These are phyloP conservation scores for Pseudopediastrum boryanum DNA, from an alignment of 139 green algal genomes.

Conservation along the genomic window DNA sequence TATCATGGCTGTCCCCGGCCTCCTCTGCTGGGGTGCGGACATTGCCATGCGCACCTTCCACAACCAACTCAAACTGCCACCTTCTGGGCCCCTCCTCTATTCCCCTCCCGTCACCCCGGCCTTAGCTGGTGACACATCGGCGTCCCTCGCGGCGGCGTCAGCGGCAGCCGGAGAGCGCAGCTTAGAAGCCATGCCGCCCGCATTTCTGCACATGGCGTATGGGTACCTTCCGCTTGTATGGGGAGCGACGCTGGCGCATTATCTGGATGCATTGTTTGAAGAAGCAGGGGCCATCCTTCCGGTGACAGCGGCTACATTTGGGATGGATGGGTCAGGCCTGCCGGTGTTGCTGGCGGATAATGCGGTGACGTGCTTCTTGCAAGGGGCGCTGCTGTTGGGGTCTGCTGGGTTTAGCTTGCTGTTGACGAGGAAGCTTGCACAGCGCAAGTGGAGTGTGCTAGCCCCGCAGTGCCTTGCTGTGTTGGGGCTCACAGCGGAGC, in stretches of 20 bases:
- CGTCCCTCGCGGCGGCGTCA: not conserved
- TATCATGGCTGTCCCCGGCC: constrained; percentile 53
- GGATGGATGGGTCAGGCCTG: not conserved
- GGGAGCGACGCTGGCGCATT: constrained; percentile 67
- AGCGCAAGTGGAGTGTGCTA: constrained; percentile 53
- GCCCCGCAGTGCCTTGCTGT: constrained; percentile 54
- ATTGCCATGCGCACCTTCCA: not conserved
- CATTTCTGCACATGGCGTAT: constrained; percentile 71
- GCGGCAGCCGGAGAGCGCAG: constrained; percentile 7
- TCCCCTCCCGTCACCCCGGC: no score
- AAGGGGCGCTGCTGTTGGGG: constrained; percentile 59
- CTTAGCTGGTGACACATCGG: no score
- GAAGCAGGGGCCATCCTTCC: constrained; percentile 64
- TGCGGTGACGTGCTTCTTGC: constrained; percentile 36
- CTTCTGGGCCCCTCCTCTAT: no score
- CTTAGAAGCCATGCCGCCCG: not conserved
- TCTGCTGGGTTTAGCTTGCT: constrained; percentile 48
- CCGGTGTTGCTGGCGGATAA: not conserved
- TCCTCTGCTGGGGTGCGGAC: constrained; percentile 52
- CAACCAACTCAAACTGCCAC: no score
- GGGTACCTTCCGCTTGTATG: constrained; percentile 70
- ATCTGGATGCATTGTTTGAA: constrained; percentile 52
- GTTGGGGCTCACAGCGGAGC: constrained; percentile 60
- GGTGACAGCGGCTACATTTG: constrained; percentile 10
- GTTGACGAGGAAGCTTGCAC: constrained; percentile 61